Evolutionary conservation across 306 rosid genomes (phyloP).

Genomic region (Phaseolus lunatus): DNA sequence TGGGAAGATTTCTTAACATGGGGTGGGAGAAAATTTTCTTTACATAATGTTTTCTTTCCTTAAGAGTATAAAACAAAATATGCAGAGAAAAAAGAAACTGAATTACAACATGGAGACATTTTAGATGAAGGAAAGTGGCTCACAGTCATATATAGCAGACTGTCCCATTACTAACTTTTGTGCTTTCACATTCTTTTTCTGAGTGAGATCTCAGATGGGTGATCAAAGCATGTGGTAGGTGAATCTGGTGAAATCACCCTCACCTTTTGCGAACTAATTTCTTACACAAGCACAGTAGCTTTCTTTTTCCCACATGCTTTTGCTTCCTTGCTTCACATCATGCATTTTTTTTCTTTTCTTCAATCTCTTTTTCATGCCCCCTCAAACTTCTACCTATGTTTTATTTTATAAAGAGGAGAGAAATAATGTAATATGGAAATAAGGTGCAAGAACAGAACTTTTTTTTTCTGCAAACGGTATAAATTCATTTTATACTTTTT

Average conservation of each 20-base stretch:
- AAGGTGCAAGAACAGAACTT: too few species aligned
- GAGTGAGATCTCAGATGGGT: neutral
- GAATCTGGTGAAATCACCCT: slow-evolving; percentile 9
- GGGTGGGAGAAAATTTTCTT: neutral
- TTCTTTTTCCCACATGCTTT: slow-evolving; percentile 20
- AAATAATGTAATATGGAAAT: too few species aligned
- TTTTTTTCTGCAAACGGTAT: too few species aligned
- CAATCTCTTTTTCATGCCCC: too few species aligned
- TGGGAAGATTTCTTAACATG: neutral
- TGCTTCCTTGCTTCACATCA: neutral
- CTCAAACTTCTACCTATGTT: too few species aligned
- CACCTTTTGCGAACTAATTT: slow-evolving; percentile 10
- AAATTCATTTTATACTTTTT: too few species aligned
- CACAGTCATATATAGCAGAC: neutral
- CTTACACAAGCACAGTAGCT: neutral
- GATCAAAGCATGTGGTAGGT: slow-evolving; percentile 24
- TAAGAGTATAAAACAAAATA: neutral
- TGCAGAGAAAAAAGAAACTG: neutral
- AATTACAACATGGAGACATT: neutral
- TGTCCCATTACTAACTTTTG: neutral
- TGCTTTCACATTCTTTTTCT: slow-evolving; percentile 27
- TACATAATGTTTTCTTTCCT: neutral
- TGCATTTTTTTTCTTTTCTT: neutral
- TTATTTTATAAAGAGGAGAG: too few species aligned
- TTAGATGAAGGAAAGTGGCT: neutral